Base-by-base conservation (phyloP, 257 asterid species). In the Verbascum thapsus region DNA sequence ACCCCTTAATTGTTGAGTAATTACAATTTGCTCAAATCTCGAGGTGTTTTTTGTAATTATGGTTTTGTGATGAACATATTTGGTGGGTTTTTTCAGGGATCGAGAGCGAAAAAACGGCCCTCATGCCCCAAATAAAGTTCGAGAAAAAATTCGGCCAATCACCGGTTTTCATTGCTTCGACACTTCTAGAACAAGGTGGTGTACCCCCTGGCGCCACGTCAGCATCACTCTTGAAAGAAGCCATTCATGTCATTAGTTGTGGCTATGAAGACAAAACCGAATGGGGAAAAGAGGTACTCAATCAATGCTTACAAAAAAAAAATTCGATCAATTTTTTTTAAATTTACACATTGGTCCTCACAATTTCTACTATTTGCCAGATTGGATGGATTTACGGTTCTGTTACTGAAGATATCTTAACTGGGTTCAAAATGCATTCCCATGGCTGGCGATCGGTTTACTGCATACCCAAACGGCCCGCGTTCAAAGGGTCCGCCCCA, bases 351-450 rank as follows among this genome's bases (percentile, higher is more conserved):
- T 44, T 43, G 64, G 15, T 40, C 59, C 58, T 81, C 58, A 42
- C 23, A 19, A 44, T 23, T 58, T 17, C 32, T 26, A 26, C 5
- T 26, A 30, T 1, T 45, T 34, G 43, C 58, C 85, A 91, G 98
- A 76, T 92, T 42, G 98, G 98, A 26, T 92, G 98, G 98, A 91
- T 91, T 70, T 91, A 91, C 26, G 98, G 98, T 53, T 91, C 98
- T 1, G 96, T 91, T 60, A 91, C 98, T 34, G 98, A 91, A 80
- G 98, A 91, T 80, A 91, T 91, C 81, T 84, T 91, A 73, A 91
- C 98, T 17, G 98, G 98, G 13, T 91, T 91, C 68, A 91, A 91
- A 75, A 91, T 91, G 98, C 98, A 91, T 70, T 91, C 96, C 78
- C 98, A 91, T 56, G 98, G 98, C 39, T 91, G 98, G 98, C 73